phyloP scores from a whole-genome alignment of 192 early-diverging fungal genomes.

The Rhizoclosmatium sp. region DNA sequence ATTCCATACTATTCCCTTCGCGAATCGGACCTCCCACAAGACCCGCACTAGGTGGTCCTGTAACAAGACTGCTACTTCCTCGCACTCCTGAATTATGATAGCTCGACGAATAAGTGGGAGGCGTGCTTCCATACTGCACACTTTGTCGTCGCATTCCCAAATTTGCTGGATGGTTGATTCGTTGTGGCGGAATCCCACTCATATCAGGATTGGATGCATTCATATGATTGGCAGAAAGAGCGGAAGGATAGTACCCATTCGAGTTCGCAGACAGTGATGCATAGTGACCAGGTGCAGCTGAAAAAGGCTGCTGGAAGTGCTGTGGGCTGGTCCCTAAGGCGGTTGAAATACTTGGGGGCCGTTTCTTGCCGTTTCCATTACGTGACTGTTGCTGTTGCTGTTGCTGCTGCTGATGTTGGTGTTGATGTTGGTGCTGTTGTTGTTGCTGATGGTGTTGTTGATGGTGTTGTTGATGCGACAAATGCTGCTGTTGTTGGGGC shows the following conservation, averaged over 20 bases:
- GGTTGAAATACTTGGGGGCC: constrained; percentile 23
- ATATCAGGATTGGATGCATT: background rate
- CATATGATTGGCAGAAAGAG: background rate
- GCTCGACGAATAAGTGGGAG: constrained; percentile 9
- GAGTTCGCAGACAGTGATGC: background rate
- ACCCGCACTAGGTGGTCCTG: background rate
- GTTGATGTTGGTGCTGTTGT: background rate
- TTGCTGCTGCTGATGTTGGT: background rate
- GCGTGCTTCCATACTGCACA: constrained; percentile 25
- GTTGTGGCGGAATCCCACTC: constrained; percentile 26
- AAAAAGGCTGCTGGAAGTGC: constrained; percentile 11
- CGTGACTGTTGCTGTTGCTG: background rate
- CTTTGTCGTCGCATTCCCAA: constrained; percentile 21
- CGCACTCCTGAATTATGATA: background rate
- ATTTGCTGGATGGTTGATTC: constrained; percentile 26
- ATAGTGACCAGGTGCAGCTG: background rate
- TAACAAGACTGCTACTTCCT: background rate
- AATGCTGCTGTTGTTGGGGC: background rate
- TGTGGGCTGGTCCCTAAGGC: constrained; percentile 10
- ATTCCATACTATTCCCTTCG: constrained; percentile 5
- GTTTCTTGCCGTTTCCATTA: constrained; percentile 11
- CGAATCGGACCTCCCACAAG: background rate
- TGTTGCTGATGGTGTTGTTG: constrained; percentile 2
- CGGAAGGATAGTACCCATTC: background rate
- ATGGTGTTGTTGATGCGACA: background rate